Evolutionary conservation across 805 yeast genomes (phyloP), one percentile per base, ranked within the genome.

Genomic region (Saitoella complicata): DNA sequence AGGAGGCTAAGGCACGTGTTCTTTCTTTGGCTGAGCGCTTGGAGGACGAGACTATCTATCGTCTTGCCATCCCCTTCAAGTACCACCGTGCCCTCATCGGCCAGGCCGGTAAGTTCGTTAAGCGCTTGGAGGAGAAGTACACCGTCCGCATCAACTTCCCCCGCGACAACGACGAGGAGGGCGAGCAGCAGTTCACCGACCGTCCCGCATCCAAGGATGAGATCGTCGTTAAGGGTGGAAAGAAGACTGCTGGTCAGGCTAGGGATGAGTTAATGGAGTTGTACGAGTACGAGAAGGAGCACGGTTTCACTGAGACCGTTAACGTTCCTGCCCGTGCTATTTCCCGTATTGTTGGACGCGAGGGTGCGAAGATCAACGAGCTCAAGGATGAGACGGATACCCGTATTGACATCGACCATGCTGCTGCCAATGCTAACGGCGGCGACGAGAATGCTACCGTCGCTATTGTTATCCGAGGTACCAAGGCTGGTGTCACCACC

Each of bases 21-120:
- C 51, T 58, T 10, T 68, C 73, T 32, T 69, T 78, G 49, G 74
- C 80, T 38, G 76, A 78, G 63, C 76, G 72, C 57, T 76, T 88
- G 76, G 81, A 86, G 30, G 98, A 91, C 59, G 94, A 87, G 60
- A 67, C 66, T 46, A 69, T 79, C 31, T 70, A 71, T 41, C 73
- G 76, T 47, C 55, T 91, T 47, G 68, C 70, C 43, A 75, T 87
- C 45, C 95, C 93, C 50, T 71, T 66, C 52, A 80, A 80, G 56
- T 83, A 69, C 65, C 95, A 86, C 60, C 72, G 87, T 51, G 70
- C 78, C 49, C 65, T 91, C 58, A 82, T 85, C 62, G 99, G 98
- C 39, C 72, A 81, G 13, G 74, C 73, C 53, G 95, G 95, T 56
- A 66, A 73, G 47, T 80, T 82, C 58, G 83, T 83, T 52, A 77